Base-by-base conservation (phyloP, 768 basidiomycete genomes). In the Galerina marginata region DNA sequence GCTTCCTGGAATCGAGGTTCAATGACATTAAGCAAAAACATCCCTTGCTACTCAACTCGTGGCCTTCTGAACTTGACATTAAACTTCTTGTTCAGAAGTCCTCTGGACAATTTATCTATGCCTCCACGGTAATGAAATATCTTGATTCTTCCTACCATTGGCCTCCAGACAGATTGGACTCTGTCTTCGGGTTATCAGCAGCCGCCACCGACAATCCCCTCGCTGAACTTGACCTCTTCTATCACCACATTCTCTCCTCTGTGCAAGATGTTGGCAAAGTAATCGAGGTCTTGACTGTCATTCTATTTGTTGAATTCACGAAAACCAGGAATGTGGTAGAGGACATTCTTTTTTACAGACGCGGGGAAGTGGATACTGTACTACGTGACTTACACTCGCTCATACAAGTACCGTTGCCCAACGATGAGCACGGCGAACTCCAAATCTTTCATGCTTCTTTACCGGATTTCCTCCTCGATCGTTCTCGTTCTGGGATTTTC, bases 61-160 rank as follows among this genome's bases (percentile, higher is more conserved):
- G 53, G 53, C 53, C 53, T 20, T 43, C 38, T 9, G 23, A 26
- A 4, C 42, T 51, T 26, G 49, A 61, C 15, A 23, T 61, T 15
- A 39, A 51, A 26, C 40, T 56, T 9, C 48, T 61, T 10, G 54
- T 61, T 15, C 48, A 51, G 25, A 61, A 60, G 49, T 60, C 59
- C 15, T 60, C 59, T 14, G 57, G 57, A 6, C 57, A 58, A 38
- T 58, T 58, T 47, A 59, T 59, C 15, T 59, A 53, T 26, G 60
- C 60, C 14, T 56, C 60, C 14, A 61, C 60, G 7, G 60, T 56
- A 2, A 52, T 56, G 48, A 61, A 56, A 45, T 61, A 61, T 37
- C 57, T 74, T 33, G 64, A 65, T 44, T 61, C 64, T 16, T 52
- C 54, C 11, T 48, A 58, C 12, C 58, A 58, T 39, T 56, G 54